Evolutionary conservation across 2,329 filamentous ascomycete genomes (phyloP), one percentile per base, ranked within the genome.

Genomic region (Tolypocladium nubicola): DNA sequence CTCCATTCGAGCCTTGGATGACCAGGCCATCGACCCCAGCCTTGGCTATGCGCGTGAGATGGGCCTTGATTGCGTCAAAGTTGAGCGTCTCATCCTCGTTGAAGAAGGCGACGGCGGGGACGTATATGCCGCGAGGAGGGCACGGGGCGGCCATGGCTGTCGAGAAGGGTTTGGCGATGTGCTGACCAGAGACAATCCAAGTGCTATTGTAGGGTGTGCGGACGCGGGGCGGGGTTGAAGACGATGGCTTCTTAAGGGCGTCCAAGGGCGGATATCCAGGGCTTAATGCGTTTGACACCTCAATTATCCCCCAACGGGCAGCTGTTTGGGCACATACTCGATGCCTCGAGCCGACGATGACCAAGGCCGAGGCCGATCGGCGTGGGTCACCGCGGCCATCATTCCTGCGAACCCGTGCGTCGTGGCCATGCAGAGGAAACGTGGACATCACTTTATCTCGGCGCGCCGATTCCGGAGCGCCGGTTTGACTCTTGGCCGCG

Each of bases 1-100:
- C 89, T 65, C 89, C 89, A 66, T 93, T 94, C 66, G 86, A 90
- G 52, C 89, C 89, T 69, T 92, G 89, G 11, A 87, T 89, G 53
- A 88, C 87, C 54, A 94, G 79, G 14, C 89, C 88, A 30, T 85
- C 81, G 54, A 92, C 84, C 59, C 88, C 88, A 40, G 87, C 82
- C 65, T 85, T 78, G 53, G 88, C 87, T 10, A 73, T 64, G 41
- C 70, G 66, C 53, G 71, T 65, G 52, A 72, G 60, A 49, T 74
- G 71, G 35, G 64, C 62, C 55, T 70, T 67, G 53, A 72, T 66
- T 2, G 67, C 65, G 9, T 63, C 58, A 8, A 61, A 61, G 54
- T 73, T 67, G 23, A 73, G 53, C 2, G 71, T 69, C 47, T 73
- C 71, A 3, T 69, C 64, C 1, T 64, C 58, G 4, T 66, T 67